Evolutionary conservation across 495 filamentous ascomycete species (phyloP).

Genomic region (Halenospora varia): DNA sequence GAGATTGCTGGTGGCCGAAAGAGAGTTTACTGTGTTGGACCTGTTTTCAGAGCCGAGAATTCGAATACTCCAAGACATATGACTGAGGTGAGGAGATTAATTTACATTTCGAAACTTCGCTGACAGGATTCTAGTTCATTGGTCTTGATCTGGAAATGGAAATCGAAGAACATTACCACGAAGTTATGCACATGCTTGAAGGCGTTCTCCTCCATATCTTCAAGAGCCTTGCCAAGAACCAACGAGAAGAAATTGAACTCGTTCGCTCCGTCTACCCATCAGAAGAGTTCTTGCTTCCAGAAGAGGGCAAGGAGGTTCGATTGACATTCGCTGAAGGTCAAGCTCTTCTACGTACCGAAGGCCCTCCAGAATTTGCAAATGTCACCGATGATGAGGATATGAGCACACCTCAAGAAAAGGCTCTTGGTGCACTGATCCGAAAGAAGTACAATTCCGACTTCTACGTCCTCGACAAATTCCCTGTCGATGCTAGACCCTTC

Average conservation of each 20-base stretch:
- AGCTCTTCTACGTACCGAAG: conserved; percentile 73
- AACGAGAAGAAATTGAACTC: conserved; percentile 64
- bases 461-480: conserved; percentile 90
- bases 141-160: conserved; percentile 98
- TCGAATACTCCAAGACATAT: conserved; percentile 94
- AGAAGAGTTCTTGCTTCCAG: conserved; percentile 48
- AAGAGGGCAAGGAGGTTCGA: conserved; percentile 71
- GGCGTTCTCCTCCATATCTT: conserved; percentile 87
- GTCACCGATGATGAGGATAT: conserved; percentile 76
- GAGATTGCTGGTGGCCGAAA: conserved; percentile 90
- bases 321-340: conserved; percentile 85
- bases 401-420: conserved; percentile 81
- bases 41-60: conserved; percentile 95
- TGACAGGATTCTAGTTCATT: conserved; percentile 57
- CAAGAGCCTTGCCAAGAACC: conserved; percentile 64
- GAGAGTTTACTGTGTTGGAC: conserved; percentile 83
- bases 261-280: conserved; percentile 59
- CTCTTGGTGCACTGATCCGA: conserved; percentile 77
- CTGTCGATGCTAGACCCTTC: conserved; percentile 78
- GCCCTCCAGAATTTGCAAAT: conserved; percentile 63
- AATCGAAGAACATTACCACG: conserved; percentile 82
- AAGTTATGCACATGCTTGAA: conserved; percentile 78
- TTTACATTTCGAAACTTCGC: not conserved
- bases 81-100: conserved; percentile 56
- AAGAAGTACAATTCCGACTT: conserved; percentile 87